Base-by-base conservation (phyloP, 805 yeast species). In the Cyberlindnera nakhonratchasimensis region DNA sequence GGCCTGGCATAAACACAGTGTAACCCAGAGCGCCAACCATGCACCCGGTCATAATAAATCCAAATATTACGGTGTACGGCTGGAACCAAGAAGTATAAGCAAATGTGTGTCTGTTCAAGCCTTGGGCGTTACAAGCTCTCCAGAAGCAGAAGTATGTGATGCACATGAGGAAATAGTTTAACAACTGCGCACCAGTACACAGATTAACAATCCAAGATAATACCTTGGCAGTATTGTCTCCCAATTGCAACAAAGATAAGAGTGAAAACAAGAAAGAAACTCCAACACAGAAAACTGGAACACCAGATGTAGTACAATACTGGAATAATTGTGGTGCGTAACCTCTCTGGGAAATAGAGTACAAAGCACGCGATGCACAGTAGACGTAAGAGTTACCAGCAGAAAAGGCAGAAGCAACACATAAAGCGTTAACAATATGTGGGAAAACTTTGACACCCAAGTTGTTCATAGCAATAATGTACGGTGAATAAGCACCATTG, bases 131-230 rank as follows among this genome's bases (percentile, higher is more conserved):
- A 52, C 77, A 69, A 3, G 84, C 88, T 38, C 76, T 67, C 61
- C 77, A 77, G 67, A 83, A 86, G 37, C 79, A 72, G 28, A 82
- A 49, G 55, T 79, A 85, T 16, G 84, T 76, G 45, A 71, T 63
- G 53, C 81, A 69, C 54, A 84, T 76, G 51, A 72, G 67, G 45
- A 71, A 67, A 65, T 75, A 82, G 59, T 77, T 80, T 54, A 72
- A 70, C 57, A 80, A 69, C 59, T 80, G 86, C 28, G 84, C 80
- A 37, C 79, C 79, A 6, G 91, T 80, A 36, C 80, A 79, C 42
- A 85, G 65, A 52, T 82, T 82, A 41, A 82, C 75, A 34, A 85
- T 71, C 90, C 91, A 85, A 52, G 67, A 71, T 46, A 85, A 70
- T 4, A 84, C 91, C 3, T 71, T 69, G n/a, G 78, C 74, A 26